Percentiles rank a stretch among this genome's conserved stretches.
These are phyloP conservation scores for Rhodotorula sp. DNA, from an alignment of 1,284 basidiomycete species.

Conservation along the genomic window DNA sequence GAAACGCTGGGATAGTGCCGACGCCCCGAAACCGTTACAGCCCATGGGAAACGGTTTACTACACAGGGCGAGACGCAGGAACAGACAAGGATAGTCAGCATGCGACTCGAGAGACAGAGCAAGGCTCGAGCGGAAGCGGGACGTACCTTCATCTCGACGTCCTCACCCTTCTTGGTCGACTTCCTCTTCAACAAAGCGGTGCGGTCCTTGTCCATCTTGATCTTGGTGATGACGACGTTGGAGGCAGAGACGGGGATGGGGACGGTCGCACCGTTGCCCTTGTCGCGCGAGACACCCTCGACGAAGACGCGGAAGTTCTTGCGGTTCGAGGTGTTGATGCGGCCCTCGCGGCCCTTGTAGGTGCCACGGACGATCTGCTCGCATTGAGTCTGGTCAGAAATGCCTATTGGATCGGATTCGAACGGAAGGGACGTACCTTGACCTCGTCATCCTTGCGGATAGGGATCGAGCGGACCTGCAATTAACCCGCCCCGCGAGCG, in stretches of 20 bases:
- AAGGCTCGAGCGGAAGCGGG: neutral
- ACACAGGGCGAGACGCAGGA: no score
- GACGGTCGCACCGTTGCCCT: conserved; percentile 91
- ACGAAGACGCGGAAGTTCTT: conserved; percentile 99
- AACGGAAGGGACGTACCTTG: conserved; percentile 57
- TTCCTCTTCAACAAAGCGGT: conserved; percentile 54
- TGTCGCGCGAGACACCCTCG: conserved; percentile 96
- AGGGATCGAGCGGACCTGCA: conserved; percentile 77
- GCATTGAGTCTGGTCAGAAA: no score
- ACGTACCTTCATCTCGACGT: conserved; percentile 44
- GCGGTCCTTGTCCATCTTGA: conserved; percentile 72
- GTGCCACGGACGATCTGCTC: conserved; percentile 69
- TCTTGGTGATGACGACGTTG: conserved; percentile 90
- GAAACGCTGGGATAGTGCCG: no score
- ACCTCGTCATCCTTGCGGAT: conserved; percentile 99
- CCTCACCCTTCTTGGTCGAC: conserved; percentile 46
- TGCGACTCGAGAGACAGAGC: neutral
- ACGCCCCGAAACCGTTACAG: no score
- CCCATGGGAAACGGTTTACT: no score
- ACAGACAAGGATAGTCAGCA: no score
- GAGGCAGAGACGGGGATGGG: conserved; percentile 95
- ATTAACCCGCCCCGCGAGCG: neutral
- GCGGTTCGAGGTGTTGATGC: conserved; percentile 70
- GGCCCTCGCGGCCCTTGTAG: conserved; percentile 98
- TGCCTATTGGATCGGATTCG: no score